Evolutionary conservation across 306 rosid species (phyloP).

Genomic region (Pterocarpus macrocarpus): DNA sequence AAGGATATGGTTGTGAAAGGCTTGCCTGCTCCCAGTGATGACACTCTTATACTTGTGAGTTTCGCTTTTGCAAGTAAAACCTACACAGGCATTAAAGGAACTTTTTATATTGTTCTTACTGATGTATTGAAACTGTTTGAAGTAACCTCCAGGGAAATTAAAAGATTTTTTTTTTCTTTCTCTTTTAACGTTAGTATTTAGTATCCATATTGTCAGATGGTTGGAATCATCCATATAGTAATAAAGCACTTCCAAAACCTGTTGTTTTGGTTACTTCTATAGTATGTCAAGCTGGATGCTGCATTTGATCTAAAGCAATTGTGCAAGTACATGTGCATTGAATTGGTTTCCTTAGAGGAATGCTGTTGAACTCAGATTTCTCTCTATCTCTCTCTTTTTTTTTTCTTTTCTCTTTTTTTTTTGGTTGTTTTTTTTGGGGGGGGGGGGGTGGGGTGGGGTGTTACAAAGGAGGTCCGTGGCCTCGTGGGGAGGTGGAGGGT

Average conservation of each 20-base stretch:
- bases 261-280: conserved; percentile 18
- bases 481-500: not conserved
- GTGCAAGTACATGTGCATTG: conserved; percentile 22
- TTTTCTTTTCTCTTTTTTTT: no score
- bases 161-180: not conserved
- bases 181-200: not conserved
- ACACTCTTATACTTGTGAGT: conserved; percentile 89
- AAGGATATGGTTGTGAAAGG: conserved; percentile 87
- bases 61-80: conserved; percentile 44
- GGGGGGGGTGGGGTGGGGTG: not conserved
- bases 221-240: conserved; percentile 18
- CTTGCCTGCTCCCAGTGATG: conserved; percentile 83
- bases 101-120: not conserved
- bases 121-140: conserved; percentile 25
- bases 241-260: conserved; percentile 14
- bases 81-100: not conserved
- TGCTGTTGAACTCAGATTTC: not conserved
- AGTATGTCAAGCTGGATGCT: not conserved
- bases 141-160: conserved; percentile 4
- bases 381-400: no score
- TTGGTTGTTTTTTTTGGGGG: not conserved
- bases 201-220: conserved; percentile 10
- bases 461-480: no score
- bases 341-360: not conserved
- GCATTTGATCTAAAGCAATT: conserved; percentile 12